Conservation (phyloP, 768 basidiomycete genomes). For the Suillus spraguei region DNA sequence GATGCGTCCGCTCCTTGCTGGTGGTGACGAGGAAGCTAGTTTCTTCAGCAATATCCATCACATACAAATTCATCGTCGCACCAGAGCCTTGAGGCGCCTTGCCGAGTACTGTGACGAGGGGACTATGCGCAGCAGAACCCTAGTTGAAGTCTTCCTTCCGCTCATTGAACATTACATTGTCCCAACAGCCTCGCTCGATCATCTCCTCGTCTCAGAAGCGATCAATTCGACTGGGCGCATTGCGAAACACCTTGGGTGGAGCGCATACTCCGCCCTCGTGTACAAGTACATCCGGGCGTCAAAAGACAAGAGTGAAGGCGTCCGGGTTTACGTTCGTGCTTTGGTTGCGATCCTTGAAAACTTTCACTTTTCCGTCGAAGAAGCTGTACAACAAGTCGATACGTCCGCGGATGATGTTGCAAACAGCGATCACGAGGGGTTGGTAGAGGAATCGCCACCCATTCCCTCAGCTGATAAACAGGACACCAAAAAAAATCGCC, state of each 20-base stretch:
- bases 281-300: conserved; percentile 79
- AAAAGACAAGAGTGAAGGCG: conserved; percentile 65
- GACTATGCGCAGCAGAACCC: conserved; percentile 63
- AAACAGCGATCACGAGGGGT: conserved; percentile 32
- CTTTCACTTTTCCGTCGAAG: conserved; percentile 90
- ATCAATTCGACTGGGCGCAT: conserved; percentile 79
- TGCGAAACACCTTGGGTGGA: conserved; percentile 79
- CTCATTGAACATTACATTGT: conserved; percentile 81
- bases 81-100: conserved; percentile 83
- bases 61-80: conserved; percentile 88
- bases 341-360: conserved; percentile 84
- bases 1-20: conserved; percentile 78
- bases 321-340: conserved; percentile 82
- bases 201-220: conserved; percentile 90
- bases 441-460: conserved; percentile 13
- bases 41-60: conserved; percentile 98
- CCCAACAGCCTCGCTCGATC: conserved; percentile 64
- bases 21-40: conserved; percentile 91
- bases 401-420: conserved; percentile 30
- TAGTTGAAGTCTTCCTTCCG: conserved; percentile 85
- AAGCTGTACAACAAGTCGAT: conserved; percentile 39
- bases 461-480: conserved; percentile 15
- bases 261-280: conserved; percentile 76
- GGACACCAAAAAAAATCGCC: conserved; percentile 47
- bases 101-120: conserved; percentile 74